These are phyloP conservation scores for Tripterygium wilfordii DNA, from an alignment of 177 flowering plant species.

Conservation along the genomic window DNA sequence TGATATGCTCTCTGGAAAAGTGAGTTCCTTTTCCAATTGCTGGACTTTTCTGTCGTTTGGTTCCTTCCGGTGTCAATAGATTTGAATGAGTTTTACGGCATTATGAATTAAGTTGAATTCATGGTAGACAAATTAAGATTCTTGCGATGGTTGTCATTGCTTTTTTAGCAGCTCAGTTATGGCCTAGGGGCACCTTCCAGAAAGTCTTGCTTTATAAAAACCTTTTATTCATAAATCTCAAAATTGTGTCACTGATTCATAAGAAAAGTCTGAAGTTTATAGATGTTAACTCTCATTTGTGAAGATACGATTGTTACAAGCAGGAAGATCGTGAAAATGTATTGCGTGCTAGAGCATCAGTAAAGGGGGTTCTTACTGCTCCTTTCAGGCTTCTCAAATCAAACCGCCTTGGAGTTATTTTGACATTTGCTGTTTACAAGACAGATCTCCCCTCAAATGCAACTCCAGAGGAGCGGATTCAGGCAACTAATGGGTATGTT, in stretches of 20 bases:
- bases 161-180: no score
- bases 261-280: no score
- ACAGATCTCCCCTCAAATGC: slow-evolving; percentile 69
- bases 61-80: neutral
- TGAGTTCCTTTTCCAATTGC: slow-evolving; percentile 17
- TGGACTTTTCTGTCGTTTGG: neutral
- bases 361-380: slow-evolving; percentile 88
- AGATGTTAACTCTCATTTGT: neutral
- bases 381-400: slow-evolving; percentile 81
- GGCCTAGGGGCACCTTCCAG: no score
- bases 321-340: slow-evolving; percentile 98
- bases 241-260: no score
- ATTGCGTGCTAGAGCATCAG: slow-evolving; percentile 80
- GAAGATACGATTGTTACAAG: slow-evolving; percentile 3
- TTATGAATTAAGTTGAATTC: no score
- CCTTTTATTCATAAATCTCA: no score
- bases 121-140: no score
- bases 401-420: slow-evolving; percentile 81
- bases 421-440: slow-evolving; percentile 91
- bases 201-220: no score
- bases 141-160: no score
- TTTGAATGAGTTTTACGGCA: neutral
- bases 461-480: slow-evolving; percentile 65
- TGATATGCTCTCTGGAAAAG: slow-evolving; percentile 90
- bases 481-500: slow-evolving; percentile 75